Evolutionary conservation across 768 basidiomycete genomes (phyloP).

Genomic region (Phlebiopsis gigantea): DNA sequence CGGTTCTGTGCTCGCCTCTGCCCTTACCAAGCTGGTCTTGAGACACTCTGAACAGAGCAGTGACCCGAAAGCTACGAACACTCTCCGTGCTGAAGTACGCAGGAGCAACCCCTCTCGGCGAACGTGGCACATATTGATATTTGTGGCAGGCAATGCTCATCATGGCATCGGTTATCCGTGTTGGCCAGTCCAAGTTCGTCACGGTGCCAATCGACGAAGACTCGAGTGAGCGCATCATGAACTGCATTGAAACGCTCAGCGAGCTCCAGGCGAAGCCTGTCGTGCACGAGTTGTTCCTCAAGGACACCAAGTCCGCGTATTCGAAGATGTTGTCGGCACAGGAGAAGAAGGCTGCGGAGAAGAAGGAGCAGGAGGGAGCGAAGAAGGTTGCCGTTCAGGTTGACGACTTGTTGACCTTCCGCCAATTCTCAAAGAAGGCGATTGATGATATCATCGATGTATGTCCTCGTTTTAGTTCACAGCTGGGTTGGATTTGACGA

Average conservation of each 20-base stretch:
- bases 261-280: constrained; percentile 54
- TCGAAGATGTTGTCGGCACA: constrained; percentile 94
- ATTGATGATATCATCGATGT: constrained; percentile 76
- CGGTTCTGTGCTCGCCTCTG: constrained; percentile 81
- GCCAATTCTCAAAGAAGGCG: constrained; percentile 93
- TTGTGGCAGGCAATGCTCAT: constrained; percentile 82
- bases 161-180: constrained; percentile 95
- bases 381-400: constrained; percentile 78
- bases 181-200: constrained; percentile 95
- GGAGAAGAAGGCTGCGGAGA: constrained; percentile 91
- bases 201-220: constrained; percentile 97
- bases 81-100: constrained; percentile 78
- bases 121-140: background rate
- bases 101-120: background rate
- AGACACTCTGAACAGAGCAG: constrained; percentile 50
- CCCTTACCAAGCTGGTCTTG: constrained; percentile 88
- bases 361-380: constrained; percentile 74
- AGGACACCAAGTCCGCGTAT: constrained; percentile 88
- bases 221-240: constrained; percentile 92
- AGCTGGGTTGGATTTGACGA: background rate
- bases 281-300: constrained; percentile 69
- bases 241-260: constrained; percentile 91
- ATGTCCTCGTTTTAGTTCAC: constrained; percentile 15
- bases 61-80: constrained; percentile 56
- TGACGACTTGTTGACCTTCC: constrained; percentile 87